Base-by-base conservation (phyloP, 2,329 filamentous ascomycete species). In the Pseudogymnoascus sp. region DNA sequence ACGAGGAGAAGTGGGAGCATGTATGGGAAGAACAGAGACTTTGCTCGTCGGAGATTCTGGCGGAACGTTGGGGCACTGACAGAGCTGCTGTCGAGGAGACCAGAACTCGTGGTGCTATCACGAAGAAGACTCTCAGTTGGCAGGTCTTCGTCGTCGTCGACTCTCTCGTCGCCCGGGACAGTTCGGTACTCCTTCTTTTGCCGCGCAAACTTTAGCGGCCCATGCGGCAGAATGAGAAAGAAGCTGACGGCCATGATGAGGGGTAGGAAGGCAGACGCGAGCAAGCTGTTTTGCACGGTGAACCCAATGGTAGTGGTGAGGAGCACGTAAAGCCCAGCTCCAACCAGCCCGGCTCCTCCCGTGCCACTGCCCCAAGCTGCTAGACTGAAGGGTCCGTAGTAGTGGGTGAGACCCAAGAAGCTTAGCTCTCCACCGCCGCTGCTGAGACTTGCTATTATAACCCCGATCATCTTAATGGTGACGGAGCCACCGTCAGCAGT, bases 311-410 rank as follows among this genome's bases (percentile, higher is more conserved):
- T 89, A 32, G 89, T 92, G 1, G 93, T 97, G 62, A 94, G 81
- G 57, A 93, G 70, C 6, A 95, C 90, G 74, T 97, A 99, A 12
- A 93, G 79, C 0, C 91, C 91, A 0, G 93, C 91, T 4, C 94
- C 94, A 0, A 93, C 79, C 62, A 99, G 74, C 0, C 93, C 93
- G 0, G 93, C 93, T 0, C 89, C 93, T 1, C 93, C 93, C 0
- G 93, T 97, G 0, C 93, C 93, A 65, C 89, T 93, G 0, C 91
- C 89, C 94, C 94, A 99, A 35, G 90, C 87, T 0, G 92, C 92
- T 16, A 97, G 80, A 67, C 90, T 91, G 74, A 90, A 87, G 7
- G 85, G 86, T 0, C 93, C 94, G 69, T 97, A 97, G 76, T 89
- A 97, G 72, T 97, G 93, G 12, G 93, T 96, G 69, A 99, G 75